These are phyloP conservation scores for Hanseniaspora meyeri DNA, from an alignment of 805 yeast species.

Conservation along the genomic window DNA sequence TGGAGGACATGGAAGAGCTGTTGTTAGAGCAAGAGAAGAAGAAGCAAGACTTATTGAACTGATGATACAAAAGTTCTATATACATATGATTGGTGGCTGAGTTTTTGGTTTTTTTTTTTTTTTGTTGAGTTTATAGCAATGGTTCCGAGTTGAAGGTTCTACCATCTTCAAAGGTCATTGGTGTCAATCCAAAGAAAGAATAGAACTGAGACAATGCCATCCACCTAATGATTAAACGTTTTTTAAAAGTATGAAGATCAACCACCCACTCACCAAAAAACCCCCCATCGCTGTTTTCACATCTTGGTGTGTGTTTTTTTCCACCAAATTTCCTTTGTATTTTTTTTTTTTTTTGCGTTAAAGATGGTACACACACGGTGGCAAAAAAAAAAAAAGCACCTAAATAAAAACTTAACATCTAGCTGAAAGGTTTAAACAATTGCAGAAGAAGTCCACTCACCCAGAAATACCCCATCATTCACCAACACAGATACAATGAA, in stretches of 20 bases:
- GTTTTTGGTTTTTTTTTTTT: not conserved
- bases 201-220: no score
- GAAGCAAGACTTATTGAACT: not conserved
- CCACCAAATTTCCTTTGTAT: not conserved
- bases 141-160: no score
- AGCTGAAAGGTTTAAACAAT: no score
- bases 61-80: not conserved
- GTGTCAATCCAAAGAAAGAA: no score
- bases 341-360: not conserved
- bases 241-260: no score
- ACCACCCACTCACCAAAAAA: no score
- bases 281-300: no score
- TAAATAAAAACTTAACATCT: not conserved
- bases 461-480: no score
- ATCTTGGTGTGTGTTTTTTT: not conserved
- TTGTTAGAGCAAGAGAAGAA: not conserved
- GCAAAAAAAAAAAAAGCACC: not conserved
- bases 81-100: not conserved
- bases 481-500: constrained; percentile 21
- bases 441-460: no score
- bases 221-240: no score
- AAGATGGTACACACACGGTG: not conserved
- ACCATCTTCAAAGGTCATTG: no score
- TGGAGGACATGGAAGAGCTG: constrained; percentile 5
- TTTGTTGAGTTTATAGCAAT: no score